Evolutionary conservation across 805 yeast species (phyloP).

Genomic region (Metahyphopichia silvanorum): DNA sequence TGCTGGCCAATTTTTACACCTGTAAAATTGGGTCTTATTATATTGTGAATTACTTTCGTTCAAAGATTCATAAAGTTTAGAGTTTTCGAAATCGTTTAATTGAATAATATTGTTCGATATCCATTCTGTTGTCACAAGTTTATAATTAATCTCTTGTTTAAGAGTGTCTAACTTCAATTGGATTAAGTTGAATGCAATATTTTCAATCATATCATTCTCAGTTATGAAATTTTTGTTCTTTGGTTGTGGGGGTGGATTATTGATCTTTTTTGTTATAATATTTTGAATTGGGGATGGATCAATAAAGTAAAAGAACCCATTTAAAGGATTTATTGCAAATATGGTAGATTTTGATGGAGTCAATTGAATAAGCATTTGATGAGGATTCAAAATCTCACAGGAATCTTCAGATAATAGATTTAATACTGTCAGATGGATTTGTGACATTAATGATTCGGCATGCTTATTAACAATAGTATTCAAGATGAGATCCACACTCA

Average conservation of each 20-base stretch:
- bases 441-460: slow-evolving; percentile 28
- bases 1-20: slow-evolving; percentile 54
- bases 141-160: slow-evolving; percentile 48
- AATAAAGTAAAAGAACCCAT: slow-evolving; percentile 38
- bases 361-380: slow-evolving; percentile 31
- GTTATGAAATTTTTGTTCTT: slow-evolving; percentile 19
- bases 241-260: slow-evolving; percentile 16
- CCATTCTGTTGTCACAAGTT: slow-evolving; percentile 70
- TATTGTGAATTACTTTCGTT: slow-evolving; percentile 8
- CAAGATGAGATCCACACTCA: slow-evolving; percentile 33
- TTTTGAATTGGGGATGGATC: slow-evolving; percentile 39
- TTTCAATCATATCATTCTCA: slow-evolving; percentile 28
- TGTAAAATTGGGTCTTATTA: slow-evolving; percentile 32
- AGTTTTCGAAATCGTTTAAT: slow-evolving; percentile 46
- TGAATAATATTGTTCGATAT: slow-evolving; percentile 52
- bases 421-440: slow-evolving; percentile 14
- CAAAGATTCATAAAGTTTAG: slow-evolving; percentile 34
- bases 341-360: slow-evolving; percentile 30
- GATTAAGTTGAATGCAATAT: slow-evolving; percentile 34
- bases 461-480: slow-evolving; percentile 37
- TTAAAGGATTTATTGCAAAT: slow-evolving; percentile 37
- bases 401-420: slow-evolving; percentile 9
- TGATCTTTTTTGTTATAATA: slow-evolving; percentile 27
- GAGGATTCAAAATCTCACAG: slow-evolving; percentile 20
- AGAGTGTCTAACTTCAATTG: slow-evolving; percentile 48